Base-by-base conservation (phyloP, 768 basidiomycete genomes). In the Tricholoma furcatifolium region DNA sequence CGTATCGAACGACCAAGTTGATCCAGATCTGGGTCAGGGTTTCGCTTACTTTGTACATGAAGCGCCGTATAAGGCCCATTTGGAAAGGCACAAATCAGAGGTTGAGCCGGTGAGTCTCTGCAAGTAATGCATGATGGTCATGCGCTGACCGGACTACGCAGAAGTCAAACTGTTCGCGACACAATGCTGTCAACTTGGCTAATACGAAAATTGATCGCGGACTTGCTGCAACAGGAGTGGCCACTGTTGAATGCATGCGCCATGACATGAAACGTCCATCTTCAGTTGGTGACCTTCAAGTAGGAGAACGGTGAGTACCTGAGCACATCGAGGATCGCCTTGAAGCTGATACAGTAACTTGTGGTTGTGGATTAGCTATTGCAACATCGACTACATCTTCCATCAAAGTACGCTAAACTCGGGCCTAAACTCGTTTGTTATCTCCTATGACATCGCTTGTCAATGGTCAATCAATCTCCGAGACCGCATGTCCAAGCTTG, bases 321-420 rank as follows among this genome's bases (percentile, higher is more conserved):
- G n/a, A n/a, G n/a, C 68, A 70, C 35, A 50, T 59, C 5, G 70
- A 70, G 0, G 70, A 74, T 61, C 39, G 63, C 70, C 69, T 58
- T 4, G 58, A 53, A 35, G n/a, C 20, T 44, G 18, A 6, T 4
- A 35, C n/a, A n/a, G n/a, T n/a, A n/a, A n/a, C n/a, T n/a, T n/a
- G n/a, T n/a, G n/a, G n/a, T n/a, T n/a, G n/a, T n/a, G n/a, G n/a
- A n/a, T n/a, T n/a, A n/a, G n/a, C n/a, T n/a, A n/a, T n/a, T n/a
- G n/a, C n/a, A n/a, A n/a, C n/a, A n/a, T n/a, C n/a, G n/a, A n/a
- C n/a, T n/a, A n/a, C n/a, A n/a, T n/a, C n/a, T n/a, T 60, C 36
- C 55, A 43, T 12, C 30, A 39, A 4, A 57, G 60, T 31, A 44
- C 61, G 12, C 0, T 14, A 1, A 36, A 47, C 5, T 45, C 47